Percentiles rank a stretch among this genome's conserved stretches.
phyloP scores from a whole-genome alignment of 257 asterid species.

The Solanum clarkiae region DNA sequence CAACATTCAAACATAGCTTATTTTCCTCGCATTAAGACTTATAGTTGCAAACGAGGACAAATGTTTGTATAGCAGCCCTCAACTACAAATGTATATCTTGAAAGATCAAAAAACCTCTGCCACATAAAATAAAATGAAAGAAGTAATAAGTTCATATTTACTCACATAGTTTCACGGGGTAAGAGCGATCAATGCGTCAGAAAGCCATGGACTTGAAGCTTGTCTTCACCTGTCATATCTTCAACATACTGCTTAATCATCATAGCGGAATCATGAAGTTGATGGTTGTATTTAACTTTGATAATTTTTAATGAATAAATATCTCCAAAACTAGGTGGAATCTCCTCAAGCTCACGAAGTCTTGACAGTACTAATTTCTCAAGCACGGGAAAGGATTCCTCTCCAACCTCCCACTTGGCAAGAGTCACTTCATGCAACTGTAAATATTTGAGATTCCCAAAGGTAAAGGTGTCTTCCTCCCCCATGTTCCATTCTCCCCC shows the following conservation, averaged over 20 bases:
- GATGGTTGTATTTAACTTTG: accelerated
- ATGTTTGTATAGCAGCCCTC: too few species aligned
- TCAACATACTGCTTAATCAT: not conserved
- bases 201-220: not conserved
- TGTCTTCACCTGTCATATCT: not conserved
- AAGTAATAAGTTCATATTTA: too few species aligned
- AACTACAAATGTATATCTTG: too few species aligned
- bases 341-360: not conserved
- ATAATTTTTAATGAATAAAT: not conserved
- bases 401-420: not conserved
- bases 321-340: not conserved
- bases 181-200: too few species aligned
- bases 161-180: too few species aligned
- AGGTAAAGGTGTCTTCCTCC: not conserved
- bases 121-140: too few species aligned
- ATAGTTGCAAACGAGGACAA: too few species aligned
- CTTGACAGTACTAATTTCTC: accelerated
- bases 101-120: too few species aligned
- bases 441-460: not conserved
- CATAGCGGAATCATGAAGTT: not conserved
- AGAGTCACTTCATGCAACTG: accelerated
- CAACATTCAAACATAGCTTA: too few species aligned
- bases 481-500: not conserved
- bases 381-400: not conserved
- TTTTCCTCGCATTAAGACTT: too few species aligned